Percentiles rank a stretch among this genome's conserved stretches.
Conservation (phyloP, 305 asterid species). For the Solanum hybrid region DNA sequence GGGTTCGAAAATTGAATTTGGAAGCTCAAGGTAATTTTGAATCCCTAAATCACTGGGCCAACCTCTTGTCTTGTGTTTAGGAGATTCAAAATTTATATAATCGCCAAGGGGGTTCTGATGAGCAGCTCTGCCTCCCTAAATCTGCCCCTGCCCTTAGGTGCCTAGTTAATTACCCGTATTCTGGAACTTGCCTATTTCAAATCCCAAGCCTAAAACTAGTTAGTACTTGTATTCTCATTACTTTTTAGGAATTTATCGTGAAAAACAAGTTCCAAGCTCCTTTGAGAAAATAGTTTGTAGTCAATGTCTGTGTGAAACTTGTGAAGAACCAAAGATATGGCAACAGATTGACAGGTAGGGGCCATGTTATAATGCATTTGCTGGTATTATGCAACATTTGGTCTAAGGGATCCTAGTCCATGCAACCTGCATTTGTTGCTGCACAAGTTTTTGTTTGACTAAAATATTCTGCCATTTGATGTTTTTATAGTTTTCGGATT, state of each 20-base stretch:
- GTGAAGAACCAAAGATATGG: background rate
- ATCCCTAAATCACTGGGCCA: background rate
- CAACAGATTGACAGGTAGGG: background rate
- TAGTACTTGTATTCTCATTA: background rate
- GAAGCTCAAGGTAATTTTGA: background rate
- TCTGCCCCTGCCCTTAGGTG: background rate
- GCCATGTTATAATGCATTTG: background rate
- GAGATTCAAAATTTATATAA: background rate
- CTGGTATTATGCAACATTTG: background rate
- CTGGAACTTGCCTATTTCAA: background rate
- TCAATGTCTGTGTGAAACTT: background rate
- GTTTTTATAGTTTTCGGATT: background rate
- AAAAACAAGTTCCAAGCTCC: background rate
- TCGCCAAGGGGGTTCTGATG: background rate
- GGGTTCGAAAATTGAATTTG: background rate
- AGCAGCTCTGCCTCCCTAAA: accelerated
- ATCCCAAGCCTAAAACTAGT: background rate
- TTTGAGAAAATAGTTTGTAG: background rate
- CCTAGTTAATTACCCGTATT: background rate
- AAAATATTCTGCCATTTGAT: background rate
- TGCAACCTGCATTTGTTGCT: background rate
- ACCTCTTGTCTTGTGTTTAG: background rate
- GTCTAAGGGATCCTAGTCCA: background rate
- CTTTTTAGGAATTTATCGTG: background rate
- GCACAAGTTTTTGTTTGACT: background rate